Base-by-base conservation (phyloP, 495 filamentous ascomycete genomes). In the Talaromyces wortmannii region DNA sequence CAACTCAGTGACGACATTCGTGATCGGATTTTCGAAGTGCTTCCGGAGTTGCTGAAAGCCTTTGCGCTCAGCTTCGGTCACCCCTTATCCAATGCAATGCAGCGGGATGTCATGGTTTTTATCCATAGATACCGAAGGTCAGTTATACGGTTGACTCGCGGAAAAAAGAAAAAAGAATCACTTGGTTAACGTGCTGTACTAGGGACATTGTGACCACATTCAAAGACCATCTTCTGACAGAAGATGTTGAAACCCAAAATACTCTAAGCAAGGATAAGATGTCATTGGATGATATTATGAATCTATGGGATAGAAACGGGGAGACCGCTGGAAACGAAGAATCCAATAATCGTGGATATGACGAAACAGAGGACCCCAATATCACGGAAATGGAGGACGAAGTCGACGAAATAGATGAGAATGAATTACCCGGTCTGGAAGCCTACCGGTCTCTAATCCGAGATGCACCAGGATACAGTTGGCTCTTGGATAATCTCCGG, bases 81-180 rank as follows among this genome's bases (percentile, higher is more conserved):
- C 12, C n/a, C 7, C 0, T 42, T 29, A 5, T 36, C 49, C 3
- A 47, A 6, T 53, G 42, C 45, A 15, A 59, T 46, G 12, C 52
- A 59, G 7, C 31, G 57, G 10, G 57, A 59, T 18, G 48, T 55
- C n/a, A 59, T 59, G 57, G 52, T 55, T 29, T 55, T 55, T 40
- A 59, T 59, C 23, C 57, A 59, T 29, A 50, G 36, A 52, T 47
- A 59, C 52, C 52, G 52, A 43, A 47, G 31, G 57, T 59, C 50
- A 30, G 45, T 23, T 43, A 40, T 40, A 13, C 8, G 13, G 29
- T 30, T 8, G 15, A 48, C 8, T 48, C 45, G 8, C 23, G 3
- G 45, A 18, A 8, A 16, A 17, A 48, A 48, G 45, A 18, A 8
- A 16, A 17, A 48, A 48, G 2, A 11, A 30, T 11, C 15, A 48